Evolutionary conservation across 257 asterid species (phyloP).

Genomic region (Penstemon eatonii): DNA sequence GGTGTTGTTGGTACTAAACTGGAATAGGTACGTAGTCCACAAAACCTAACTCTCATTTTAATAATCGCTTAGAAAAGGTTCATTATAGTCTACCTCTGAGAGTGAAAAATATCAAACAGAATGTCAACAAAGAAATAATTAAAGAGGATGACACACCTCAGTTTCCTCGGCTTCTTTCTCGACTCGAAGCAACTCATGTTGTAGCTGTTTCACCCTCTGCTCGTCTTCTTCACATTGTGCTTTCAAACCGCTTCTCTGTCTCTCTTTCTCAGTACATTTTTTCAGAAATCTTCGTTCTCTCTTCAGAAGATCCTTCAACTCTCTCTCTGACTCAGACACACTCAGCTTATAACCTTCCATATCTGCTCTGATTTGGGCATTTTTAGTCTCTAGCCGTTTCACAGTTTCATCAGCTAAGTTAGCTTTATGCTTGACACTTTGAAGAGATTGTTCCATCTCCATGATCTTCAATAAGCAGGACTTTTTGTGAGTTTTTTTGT

Average conservation of each 20-base stretch:
- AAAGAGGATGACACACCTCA: constrained; percentile 30
- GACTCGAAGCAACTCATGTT: constrained; percentile 27
- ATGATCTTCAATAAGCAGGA: constrained; percentile 15
- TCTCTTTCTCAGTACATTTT: constrained; percentile 22
- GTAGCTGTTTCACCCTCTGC: constrained; percentile 28
- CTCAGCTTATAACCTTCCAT: constrained; percentile 28
- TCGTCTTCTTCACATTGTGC: constrained; percentile 27
- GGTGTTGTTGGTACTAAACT: not conserved
- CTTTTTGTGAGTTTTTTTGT: not conserved
- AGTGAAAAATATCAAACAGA: not conserved
- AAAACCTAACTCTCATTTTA: not conserved
- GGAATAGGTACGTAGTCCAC: not conserved
- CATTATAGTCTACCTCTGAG: too few species aligned
- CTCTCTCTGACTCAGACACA: constrained; percentile 19
- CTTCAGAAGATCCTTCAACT: constrained; percentile 20
- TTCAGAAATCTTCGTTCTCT: constrained; percentile 26
- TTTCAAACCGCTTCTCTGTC: constrained; percentile 22
- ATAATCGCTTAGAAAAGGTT: too few species aligned
- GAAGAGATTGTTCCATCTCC: constrained; percentile 20
- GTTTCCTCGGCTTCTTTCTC: constrained; percentile 26
- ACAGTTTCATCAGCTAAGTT: not conserved
- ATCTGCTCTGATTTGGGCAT: constrained; percentile 26
- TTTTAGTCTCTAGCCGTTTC: constrained; percentile 14
- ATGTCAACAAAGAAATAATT: not conserved
- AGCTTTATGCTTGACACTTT: not conserved